A percentile compares a stretch with the other conserved stretches of the same genome.
Conservation (phyloP, 2,329 filamentous ascomycete species). For the Ascochyta clinopodiicola region DNA sequence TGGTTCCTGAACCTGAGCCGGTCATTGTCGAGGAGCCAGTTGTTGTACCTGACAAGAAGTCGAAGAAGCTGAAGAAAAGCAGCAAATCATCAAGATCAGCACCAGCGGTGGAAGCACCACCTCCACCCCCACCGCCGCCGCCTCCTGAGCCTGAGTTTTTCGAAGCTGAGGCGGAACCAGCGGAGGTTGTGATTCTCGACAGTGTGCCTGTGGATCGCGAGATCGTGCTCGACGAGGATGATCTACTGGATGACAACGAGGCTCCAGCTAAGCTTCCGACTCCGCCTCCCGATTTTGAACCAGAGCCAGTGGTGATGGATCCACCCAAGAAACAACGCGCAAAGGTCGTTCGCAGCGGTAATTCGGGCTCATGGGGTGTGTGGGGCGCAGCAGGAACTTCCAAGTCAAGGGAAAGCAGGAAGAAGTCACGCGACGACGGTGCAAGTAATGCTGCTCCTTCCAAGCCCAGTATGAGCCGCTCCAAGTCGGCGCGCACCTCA, state of each 20-base stretch:
- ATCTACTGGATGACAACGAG: slow-evolving; percentile 35
- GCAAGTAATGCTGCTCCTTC: slow-evolving; percentile 31
- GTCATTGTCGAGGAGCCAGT: background rate
- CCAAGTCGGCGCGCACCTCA: slow-evolving; percentile 62
- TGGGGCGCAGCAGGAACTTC: slow-evolving; percentile 66
- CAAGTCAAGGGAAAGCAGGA: slow-evolving; percentile 51
- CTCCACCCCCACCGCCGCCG: slow-evolving; percentile 33
- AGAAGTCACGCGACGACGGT: slow-evolving; percentile 42
- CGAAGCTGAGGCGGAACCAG: slow-evolving; percentile 30
- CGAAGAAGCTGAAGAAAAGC: slow-evolving; percentile 44
- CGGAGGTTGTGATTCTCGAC: slow-evolving; percentile 29
- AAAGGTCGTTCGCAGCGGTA: slow-evolving; percentile 74
- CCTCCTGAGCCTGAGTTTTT: slow-evolving; percentile 33
- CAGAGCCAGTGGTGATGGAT: slow-evolving; percentile 53
- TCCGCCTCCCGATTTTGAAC: slow-evolving; percentile 53
- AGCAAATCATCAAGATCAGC: slow-evolving; percentile 27
- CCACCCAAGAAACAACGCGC: slow-evolving; percentile 73
- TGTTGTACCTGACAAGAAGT: slow-evolving; percentile 41
- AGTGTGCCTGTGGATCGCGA: slow-evolving; percentile 27
- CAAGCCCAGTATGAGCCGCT: slow-evolving; percentile 57
- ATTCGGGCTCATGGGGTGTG: slow-evolving; percentile 74
- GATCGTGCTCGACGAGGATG: slow-evolving; percentile 28
- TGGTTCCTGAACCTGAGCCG: slow-evolving; percentile 17
- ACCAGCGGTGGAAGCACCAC: slow-evolving; percentile 38
- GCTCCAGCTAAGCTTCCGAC: slow-evolving; percentile 53